These are phyloP conservation scores for Capsella bursapastoris DNA, from an alignment of 345 rosid genomes.

Conservation along the genomic window DNA sequence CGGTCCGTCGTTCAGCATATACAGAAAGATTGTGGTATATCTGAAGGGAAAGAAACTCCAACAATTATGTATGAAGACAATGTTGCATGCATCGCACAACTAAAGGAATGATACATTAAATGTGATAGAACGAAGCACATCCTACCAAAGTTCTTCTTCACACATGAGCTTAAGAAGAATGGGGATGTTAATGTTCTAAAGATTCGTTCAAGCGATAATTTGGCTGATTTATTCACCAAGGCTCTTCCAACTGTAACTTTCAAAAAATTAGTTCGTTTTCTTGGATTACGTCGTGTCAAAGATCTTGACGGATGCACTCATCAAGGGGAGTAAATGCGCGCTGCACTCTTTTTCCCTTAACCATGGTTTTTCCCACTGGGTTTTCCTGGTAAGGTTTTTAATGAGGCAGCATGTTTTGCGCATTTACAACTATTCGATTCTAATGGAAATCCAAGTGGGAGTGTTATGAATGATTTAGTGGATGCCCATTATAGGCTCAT, in stretches of 20 bases:
- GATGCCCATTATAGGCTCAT: too few species aligned
- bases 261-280: too few species aligned
- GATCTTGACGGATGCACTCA: not conserved
- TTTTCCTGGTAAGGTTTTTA: not conserved
- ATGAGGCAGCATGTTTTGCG: not conserved
- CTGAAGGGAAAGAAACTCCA: too few species aligned
- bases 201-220: not conserved
- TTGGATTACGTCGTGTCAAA: not conserved
- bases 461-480: too few species aligned
- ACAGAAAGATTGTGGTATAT: too few species aligned
- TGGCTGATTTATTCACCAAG: not conserved
- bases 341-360: not conserved
- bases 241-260: not conserved
- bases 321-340: not conserved
- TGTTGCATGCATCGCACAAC: not conserved
- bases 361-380: not conserved
- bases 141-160: not conserved
- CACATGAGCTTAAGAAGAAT: not conserved
- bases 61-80: not conserved
- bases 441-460: too few species aligned
- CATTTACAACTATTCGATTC: too few species aligned
- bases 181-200: not conserved
- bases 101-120: not conserved
- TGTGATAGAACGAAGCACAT: not conserved
- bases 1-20: too few species aligned